Base-by-base conservation (phyloP, 208 protist genomes). In the Leishmania martiniquensis region DNA sequence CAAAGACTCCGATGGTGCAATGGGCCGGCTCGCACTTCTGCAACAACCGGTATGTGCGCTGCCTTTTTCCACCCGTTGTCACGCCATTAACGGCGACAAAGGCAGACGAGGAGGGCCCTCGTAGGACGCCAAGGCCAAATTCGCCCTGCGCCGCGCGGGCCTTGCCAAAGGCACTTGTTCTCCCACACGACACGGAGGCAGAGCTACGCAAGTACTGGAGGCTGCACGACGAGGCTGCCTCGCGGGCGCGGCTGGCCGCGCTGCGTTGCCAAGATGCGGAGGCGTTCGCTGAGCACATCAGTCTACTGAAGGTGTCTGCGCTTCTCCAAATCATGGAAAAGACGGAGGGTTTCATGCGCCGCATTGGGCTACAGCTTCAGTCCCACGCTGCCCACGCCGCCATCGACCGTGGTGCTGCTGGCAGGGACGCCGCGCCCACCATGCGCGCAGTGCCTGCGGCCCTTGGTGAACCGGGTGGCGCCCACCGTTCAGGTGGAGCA, bases 301-400 rank as follows among this genome's bases (percentile, higher is more conserved):
- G 80, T 66, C 59, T 85, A 29, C 74, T 90, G 52, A 91, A 94
- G 69, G 72, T 91, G 2, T 85, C 90, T 13, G 63, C 86, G 25
- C 78, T 94, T 44, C 75, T 92, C 55, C 42, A 78, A n/a, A 89
- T 94, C 32, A 94, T 94, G 90, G 87, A 94, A 67, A 71, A 62
- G 39, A 94, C 90, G 49, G 77, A 92, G 39, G 78, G 57, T 25
- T 94, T 94, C 49, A 92, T 94, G 86, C 75, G 59, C 45, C 80
- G 85, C 73, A 91, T 94, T 57, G 85, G 86, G 9, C 47, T 86
- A 54, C 72, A 75, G 0, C 70, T 94, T 37, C 69, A 84, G 68
- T 59, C 77, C 25, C 62, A 83, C 49, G 73, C 52, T 10, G 68
- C 34, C 29, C n/a, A 47, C 15, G 59, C 20, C 25, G 22, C n/a